Evolutionary conservation across 495 filamentous ascomycete genomes (phyloP), one percentile per base, ranked within the genome.

Genomic region (Penicillium lividum): DNA sequence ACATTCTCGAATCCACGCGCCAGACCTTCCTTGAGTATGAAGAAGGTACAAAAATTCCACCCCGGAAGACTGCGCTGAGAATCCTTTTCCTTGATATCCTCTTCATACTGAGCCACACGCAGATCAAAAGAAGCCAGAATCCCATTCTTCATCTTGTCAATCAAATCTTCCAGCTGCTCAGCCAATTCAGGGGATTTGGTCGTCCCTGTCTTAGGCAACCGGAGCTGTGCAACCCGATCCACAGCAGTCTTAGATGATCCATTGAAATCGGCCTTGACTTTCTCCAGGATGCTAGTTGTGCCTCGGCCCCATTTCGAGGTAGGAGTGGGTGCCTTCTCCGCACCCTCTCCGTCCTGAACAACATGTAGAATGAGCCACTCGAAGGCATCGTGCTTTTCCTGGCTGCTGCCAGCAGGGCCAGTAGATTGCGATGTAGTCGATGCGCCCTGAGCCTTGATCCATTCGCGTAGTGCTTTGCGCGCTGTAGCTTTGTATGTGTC

Each of bases 11-110:
- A 97, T 0, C 92, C 95, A 56, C 89, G 82, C 5, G 93, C 92
- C 43, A 98, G 80, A 5, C 94, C 94, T 68, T 98, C 94, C 65
- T 98, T 98, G 15, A 98, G 79, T 22, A 98, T 90, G 67, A 98
- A 98, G 68, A 97, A 98, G 0, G 95, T 98, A 71, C 93, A 97
- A 68, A 98, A 98, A 67, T 98, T 98, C 94, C 95, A 98, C 0
- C 94, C 94, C 4, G 95, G 94, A 25, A 98, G 74, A 43, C 80
- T 84, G 43, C 93, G 85, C 75, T 97, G 93, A 4, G 88, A 84
- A 63, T 98, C 94, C 65, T 90, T 92, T 68, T 97, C 95, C 63
- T 87, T 87, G 64, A 98, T 95, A 70, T 98, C 95, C 65, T 97
- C 93, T 67, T 98, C 94, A 71, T 98, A 98, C 65, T 97, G 93